phyloP scores from a whole-genome alignment of 441 rosid species.

The Jatropha podagrica region DNA sequence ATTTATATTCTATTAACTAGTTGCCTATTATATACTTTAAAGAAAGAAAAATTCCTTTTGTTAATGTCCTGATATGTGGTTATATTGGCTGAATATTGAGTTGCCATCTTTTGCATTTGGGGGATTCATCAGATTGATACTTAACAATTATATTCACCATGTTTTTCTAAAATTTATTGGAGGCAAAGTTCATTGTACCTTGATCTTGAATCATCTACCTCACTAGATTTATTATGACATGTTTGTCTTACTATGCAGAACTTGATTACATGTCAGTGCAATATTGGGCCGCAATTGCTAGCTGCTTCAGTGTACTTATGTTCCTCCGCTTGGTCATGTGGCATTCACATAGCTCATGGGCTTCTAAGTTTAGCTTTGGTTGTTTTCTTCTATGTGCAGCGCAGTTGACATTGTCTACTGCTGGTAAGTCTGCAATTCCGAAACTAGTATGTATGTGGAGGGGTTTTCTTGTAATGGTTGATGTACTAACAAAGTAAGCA shows the following conservation, averaged over 20 bases:
- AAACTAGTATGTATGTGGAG: background rate
- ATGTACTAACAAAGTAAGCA: background rate
- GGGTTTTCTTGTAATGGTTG: background rate
- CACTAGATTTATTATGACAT: conserved; percentile 9
- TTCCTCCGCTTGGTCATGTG: conserved; percentile 48
- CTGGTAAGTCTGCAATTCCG: conserved; percentile 42
- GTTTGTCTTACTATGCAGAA: conserved; percentile 42
- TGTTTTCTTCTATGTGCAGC: conserved; percentile 47
- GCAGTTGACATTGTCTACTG: conserved; percentile 53
- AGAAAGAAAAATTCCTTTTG: too few relatives aligned
- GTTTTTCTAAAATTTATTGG: background rate
- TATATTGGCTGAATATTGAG: background rate
- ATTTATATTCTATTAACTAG: too few relatives aligned
- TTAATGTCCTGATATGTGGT: background rate
- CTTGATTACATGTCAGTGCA: conserved; percentile 70
- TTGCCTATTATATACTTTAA: too few relatives aligned
- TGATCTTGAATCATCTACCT: background rate
- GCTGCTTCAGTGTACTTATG: conserved; percentile 67
- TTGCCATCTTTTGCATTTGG: background rate
- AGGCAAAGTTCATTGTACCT: background rate
- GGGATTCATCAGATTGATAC: background rate
- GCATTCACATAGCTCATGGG: conserved; percentile 36
- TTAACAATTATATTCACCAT: background rate
- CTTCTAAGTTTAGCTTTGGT: conserved; percentile 44
- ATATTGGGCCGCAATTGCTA: conserved; percentile 70